These are phyloP conservation scores for Yarrowia deformans DNA, from an alignment of 805 yeast species.

Conservation along the genomic window DNA sequence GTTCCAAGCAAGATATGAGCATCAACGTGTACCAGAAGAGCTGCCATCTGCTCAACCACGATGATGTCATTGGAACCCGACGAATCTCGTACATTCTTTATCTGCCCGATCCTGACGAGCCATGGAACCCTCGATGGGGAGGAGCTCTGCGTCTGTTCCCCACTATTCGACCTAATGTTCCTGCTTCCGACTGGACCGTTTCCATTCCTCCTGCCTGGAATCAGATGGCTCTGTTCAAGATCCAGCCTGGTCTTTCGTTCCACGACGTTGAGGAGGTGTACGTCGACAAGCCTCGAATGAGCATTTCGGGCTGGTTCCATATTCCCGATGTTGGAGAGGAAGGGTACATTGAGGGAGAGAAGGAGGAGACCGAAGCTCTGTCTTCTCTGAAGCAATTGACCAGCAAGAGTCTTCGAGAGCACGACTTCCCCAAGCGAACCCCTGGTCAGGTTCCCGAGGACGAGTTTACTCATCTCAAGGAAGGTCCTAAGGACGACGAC, in stretches of 20 bases:
- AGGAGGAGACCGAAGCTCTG: slow-evolving; percentile 74
- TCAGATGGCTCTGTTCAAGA: slow-evolving; percentile 94
- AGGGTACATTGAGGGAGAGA: slow-evolving; percentile 84
- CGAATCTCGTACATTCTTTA: slow-evolving; percentile 91
- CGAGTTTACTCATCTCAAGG: slow-evolving; percentile 33
- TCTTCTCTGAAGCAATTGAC: slow-evolving; percentile 83
- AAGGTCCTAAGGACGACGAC: slow-evolving; percentile 37
- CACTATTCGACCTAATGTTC: slow-evolving; percentile 87
- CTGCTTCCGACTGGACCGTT: slow-evolving; percentile 73
- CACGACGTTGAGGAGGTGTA: slow-evolving; percentile 98
- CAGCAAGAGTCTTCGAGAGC: slow-evolving; percentile 75
- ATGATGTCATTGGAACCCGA: slow-evolving; percentile 96
- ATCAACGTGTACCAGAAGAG: slow-evolving; percentile 90
- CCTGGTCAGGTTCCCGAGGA: slow-evolving; percentile 16
- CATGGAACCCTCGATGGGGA: slow-evolving; percentile 92
- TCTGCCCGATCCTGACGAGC: slow-evolving; percentile 87
- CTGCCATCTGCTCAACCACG: slow-evolving; percentile 93
- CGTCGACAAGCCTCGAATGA: slow-evolving; percentile 86
- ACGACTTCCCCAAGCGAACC: slow-evolving; percentile 73
- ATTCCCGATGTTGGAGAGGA: slow-evolving; percentile 93
- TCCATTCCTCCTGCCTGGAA: slow-evolving; percentile 91
- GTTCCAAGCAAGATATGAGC: slow-evolving; percentile 90
- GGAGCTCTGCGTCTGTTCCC: slow-evolving; percentile 90
- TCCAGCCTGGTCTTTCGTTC: slow-evolving; percentile 94
- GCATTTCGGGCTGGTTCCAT: slow-evolving; percentile 99